Evolutionary conservation across 2,329 filamentous ascomycete genomes (phyloP).

Genomic region (Dendrostoma leiphaemia): DNA sequence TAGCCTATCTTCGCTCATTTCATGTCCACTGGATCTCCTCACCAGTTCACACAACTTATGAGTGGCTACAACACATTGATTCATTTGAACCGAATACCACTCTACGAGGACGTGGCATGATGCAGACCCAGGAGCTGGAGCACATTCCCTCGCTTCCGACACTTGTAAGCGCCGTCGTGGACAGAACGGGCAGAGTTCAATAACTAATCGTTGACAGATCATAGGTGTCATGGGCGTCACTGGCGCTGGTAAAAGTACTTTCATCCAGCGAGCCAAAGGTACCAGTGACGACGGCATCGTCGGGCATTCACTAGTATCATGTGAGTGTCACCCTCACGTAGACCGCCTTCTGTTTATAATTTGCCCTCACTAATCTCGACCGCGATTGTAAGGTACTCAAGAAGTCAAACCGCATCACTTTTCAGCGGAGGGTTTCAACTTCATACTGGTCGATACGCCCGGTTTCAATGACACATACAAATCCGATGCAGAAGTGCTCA

Average conservation of each 20-base stretch:
- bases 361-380: not conserved
- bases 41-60: too few species aligned
- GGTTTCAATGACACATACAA: not conserved
- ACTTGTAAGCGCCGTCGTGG: not conserved
- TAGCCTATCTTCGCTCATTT: too few species aligned
- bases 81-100: too few species aligned
- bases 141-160: not conserved
- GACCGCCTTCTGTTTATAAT: not conserved
- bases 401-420: not conserved
- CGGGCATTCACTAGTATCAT: not conserved
- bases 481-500: slow-evolving; percentile 1
- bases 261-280: not conserved
- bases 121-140: not conserved
- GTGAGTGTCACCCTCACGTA: not conserved
- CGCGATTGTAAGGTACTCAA: not conserved
- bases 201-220: not conserved
- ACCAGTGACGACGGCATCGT: not conserved
- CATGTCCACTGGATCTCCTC: too few species aligned
- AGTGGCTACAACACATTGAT: too few species aligned
- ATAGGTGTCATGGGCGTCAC: not conserved
- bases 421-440: not conserved
- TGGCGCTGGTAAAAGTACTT: not conserved
- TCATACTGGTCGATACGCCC: not conserved
- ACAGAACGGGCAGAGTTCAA: not conserved
- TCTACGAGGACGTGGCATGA: not conserved